Percentiles rank a stretch among this genome's conserved stretches.
phyloP scores from a whole-genome alignment of 805 yeast species.

The Wickerhamiella galacta region DNA sequence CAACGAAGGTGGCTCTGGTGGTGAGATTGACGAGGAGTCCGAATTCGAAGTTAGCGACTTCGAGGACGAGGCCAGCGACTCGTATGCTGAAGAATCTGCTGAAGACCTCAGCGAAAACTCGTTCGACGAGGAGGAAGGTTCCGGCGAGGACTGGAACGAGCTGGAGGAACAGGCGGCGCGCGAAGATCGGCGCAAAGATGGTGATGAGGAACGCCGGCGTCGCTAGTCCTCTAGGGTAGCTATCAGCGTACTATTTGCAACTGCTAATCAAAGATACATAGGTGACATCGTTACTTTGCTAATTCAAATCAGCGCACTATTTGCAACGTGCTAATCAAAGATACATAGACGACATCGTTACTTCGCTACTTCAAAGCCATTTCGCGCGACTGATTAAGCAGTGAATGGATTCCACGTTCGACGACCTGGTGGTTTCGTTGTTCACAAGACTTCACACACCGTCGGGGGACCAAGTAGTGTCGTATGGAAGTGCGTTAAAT shows the following conservation, averaged over 20 bases:
- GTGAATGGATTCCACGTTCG: too few relatives aligned
- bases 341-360: too few relatives aligned
- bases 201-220: constrained; percentile 4
- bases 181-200: constrained; percentile 15
- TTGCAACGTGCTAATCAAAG: too few relatives aligned
- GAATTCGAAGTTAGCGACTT: constrained; percentile 48
- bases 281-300: too few relatives aligned
- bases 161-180: constrained; percentile 37
- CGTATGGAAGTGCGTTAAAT: constrained; percentile 5
- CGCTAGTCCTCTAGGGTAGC: background rate
- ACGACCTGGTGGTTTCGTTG: too few relatives aligned
- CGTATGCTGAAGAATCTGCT: constrained; percentile 22
- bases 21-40: constrained; percentile 55
- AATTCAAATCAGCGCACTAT: too few relatives aligned
- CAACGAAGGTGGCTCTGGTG: constrained; percentile 28
- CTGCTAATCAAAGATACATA: too few relatives aligned
- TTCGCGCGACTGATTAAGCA: too few relatives aligned
- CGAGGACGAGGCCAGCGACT: constrained; percentile 30
- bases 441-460: background rate
- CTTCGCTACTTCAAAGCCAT: too few relatives aligned
- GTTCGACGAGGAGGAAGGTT: constrained; percentile 17
- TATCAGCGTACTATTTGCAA: constrained; percentile 1
- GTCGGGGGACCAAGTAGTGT: background rate
- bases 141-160: constrained; percentile 40
- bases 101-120: constrained; percentile 22